Percentiles rank a stretch among this genome's conserved stretches.
phyloP scores from a whole-genome alignment of 73 alveolate species.

The Effrenium voratum region DNA sequence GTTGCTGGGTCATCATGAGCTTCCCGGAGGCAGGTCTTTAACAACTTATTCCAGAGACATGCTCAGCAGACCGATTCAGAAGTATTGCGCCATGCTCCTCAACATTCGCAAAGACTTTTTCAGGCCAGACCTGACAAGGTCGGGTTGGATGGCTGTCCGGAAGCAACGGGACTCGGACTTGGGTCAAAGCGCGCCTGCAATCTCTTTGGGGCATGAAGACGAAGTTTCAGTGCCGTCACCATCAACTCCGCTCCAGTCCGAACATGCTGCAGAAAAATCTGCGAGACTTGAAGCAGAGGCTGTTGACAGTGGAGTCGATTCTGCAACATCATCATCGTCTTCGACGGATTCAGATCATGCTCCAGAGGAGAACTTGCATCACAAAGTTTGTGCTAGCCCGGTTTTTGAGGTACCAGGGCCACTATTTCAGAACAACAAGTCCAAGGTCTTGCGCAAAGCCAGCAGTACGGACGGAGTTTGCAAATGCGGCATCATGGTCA shows the following conservation, averaged over 20 bases:
- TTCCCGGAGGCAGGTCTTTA: neutral
- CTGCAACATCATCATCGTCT: neutral
- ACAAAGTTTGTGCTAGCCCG: neutral
- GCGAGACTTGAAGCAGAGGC: neutral
- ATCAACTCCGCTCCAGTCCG: no score
- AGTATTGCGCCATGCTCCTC: neutral
- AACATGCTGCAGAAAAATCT: neutral
- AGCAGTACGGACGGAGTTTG: neutral
- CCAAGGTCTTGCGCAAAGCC: neutral
- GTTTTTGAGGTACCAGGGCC: neutral
- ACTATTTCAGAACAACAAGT: neutral
- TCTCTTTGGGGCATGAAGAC: no score
- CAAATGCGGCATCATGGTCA: no score
- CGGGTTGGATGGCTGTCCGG: no score
- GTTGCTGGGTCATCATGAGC: slow-evolving; percentile 7
- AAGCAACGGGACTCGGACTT: no score
- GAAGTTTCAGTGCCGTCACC: no score
- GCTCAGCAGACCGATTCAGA: neutral
- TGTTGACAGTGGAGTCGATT: neutral
- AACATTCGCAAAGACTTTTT: neutral
- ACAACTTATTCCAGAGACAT: neutral
- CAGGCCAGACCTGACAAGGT: no score
- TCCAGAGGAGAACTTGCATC: neutral
- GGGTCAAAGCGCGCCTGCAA: no score
- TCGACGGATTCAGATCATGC: neutral